phyloP scores from a whole-genome alignment of 805 yeast genomes.

The Zygotorulaspora florentina region DNA sequence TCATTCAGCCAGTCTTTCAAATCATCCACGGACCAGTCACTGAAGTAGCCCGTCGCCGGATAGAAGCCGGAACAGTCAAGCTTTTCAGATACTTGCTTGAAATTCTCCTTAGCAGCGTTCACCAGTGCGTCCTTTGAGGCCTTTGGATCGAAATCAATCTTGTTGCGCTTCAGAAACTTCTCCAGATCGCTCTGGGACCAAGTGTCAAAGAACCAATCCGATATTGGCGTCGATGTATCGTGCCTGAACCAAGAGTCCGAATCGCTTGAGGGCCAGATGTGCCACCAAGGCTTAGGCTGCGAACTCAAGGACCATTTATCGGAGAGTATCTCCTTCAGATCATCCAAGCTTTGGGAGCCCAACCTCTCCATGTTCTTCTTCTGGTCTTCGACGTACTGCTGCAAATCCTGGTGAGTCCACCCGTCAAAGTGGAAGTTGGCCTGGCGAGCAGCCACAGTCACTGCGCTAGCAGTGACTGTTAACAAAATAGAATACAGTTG shows the following conservation, averaged over 20 bases:
- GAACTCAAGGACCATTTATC: constrained; percentile 21
- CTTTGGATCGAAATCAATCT: constrained; percentile 31
- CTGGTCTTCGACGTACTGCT: constrained; percentile 35
- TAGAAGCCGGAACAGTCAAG: constrained; percentile 41
- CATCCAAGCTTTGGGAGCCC: constrained; percentile 20
- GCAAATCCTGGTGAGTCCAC: constrained; percentile 37
- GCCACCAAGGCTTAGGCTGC: constrained; percentile 32
- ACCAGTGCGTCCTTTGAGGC: constrained; percentile 40
- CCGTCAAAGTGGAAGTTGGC: constrained; percentile 19
- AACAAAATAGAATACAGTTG: constrained; percentile 2
- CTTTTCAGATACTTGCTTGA: constrained; percentile 37
- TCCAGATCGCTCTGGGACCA: constrained; percentile 40
- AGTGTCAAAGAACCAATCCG: constrained; percentile 48
- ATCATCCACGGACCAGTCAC: constrained; percentile 49
- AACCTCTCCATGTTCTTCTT: constrained; percentile 19
- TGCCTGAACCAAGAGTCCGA: constrained; percentile 3
- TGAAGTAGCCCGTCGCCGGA: constrained; percentile 50
- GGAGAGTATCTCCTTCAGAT: constrained; percentile 23
- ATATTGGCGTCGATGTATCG: constrained; percentile 13
- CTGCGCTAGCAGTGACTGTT: constrained; percentile 4
- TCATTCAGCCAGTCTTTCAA: constrained; percentile 47
- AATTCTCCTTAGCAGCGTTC: constrained; percentile 40
- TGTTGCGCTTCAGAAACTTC: constrained; percentile 32
- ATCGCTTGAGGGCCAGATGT: constrained; percentile 23
- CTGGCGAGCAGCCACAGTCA: constrained; percentile 9